Evolutionary conservation across 2,329 filamentous ascomycete genomes (phyloP), one percentile per base, ranked within the genome.

Genomic region (Ceratocystis alfenasii): DNA sequence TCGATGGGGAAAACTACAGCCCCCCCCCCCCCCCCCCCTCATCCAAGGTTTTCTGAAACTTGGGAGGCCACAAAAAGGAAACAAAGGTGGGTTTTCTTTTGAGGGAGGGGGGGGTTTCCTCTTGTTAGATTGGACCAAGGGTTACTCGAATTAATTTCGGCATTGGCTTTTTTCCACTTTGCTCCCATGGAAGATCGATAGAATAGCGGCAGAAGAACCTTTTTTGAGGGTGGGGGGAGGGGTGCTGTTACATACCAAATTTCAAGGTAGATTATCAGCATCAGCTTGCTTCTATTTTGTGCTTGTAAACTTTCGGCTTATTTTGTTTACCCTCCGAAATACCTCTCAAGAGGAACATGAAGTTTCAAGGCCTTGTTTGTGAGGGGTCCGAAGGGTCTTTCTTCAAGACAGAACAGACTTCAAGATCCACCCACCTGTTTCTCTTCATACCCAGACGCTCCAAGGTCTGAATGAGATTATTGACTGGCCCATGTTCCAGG

Each of bases 181-280:
- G 10, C 25, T 57, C 22, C 10, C 53, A 59, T 33, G 22, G 53
- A 59, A 59, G 53, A n/a, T 12, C 33, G 28, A 33, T 59, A 7
- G 53, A 59, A 59, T 59, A 33, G 15, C 53, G 53, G 53, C 3
- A 59, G 53, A 59, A 59, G 53, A 59, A 59, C 25, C 53, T 59
- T 59, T 33, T 57, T 59, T 59, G 6, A 8, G 53, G 25, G 22
- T 50, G 46, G 46, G 48, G 25, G 48, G 6, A 10, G 46, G 48
- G 12, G 53, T 59, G 12, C 53, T 36, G 12, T 59, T 59, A 59
- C 53, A 59, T 33, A 17, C 28, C 46, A 8, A 8, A n/a, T n/a
- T n/a, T 22, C 17, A 12, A 50, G 17, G 46, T 50, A 22, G 46
- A 22, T 15, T 17, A 30, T 17, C 22, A 33, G 20, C 17, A 59